Conservation (phyloP, 257 asterid species). For the Fraxinus quadrangulata region DNA sequence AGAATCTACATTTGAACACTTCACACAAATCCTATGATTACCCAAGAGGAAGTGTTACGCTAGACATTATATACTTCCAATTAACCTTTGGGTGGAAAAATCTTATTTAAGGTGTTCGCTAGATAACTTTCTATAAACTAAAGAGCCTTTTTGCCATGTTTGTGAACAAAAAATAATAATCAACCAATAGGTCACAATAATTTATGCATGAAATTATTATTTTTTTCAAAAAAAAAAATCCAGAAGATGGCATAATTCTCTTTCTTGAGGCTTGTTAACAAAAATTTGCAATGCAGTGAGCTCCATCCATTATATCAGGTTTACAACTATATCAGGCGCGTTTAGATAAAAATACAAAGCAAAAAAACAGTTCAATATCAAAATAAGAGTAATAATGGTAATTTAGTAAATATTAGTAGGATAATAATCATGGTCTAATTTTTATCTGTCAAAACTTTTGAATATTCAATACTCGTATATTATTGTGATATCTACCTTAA, state of each 20-base stretch:
- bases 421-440: not conserved
- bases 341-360: slow-evolving; percentile 12
- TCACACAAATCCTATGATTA: not conserved
- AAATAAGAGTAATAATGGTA: not conserved
- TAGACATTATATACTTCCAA: not conserved
- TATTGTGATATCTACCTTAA: not conserved
- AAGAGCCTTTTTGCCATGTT: not conserved
- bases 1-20: not conserved
- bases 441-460: not conserved
- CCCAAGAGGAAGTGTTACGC: not conserved
- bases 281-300: not conserved
- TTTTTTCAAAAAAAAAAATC: too few species aligned
- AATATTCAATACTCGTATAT: not conserved
- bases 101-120: not conserved
- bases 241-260: not conserved
- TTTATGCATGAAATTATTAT: too few species aligned
- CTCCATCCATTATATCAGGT: not conserved
- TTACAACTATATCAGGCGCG: slow-evolving; percentile 17
- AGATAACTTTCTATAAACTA: not conserved
- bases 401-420: slow-evolving; percentile 1
- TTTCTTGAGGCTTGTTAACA: not conserved
- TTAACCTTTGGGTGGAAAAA: not conserved
- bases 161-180: not conserved
- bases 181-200: too few species aligned
- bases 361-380: not conserved